Evolutionary conservation across 371 early-diverging fungal genomes (phyloP).

Genomic region (Mucor saturninus): DNA sequence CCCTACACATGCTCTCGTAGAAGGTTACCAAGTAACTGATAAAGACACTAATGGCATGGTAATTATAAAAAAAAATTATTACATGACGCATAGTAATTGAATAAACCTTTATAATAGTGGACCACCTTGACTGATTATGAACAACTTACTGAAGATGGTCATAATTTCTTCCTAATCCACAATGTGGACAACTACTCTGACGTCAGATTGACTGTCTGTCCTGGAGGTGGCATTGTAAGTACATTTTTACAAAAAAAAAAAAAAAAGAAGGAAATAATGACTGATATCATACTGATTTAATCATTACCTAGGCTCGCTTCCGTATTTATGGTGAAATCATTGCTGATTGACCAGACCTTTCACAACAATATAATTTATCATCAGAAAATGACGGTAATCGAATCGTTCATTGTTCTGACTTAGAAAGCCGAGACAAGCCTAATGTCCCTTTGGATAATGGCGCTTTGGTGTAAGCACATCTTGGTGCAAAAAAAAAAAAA

Average conservation of each 20-base stretch:
- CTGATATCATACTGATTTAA: too few species aligned
- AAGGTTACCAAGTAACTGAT: conserved; percentile 7
- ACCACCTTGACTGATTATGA: conserved; percentile 65
- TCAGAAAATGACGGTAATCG: conserved; percentile 73
- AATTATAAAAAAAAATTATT: too few species aligned
- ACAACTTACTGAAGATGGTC: conserved; percentile 56
- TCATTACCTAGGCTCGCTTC: conserved; percentile 62
- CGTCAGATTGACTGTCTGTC: conserved; percentile 74
- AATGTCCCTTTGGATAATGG: conserved; percentile 71
- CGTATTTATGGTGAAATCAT: conserved; percentile 76
- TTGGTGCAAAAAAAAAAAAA: too few species aligned
- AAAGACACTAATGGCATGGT: background rate
- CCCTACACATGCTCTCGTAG: conserved; percentile 32
- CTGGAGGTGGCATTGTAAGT: conserved; percentile 82
- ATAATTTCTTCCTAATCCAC: conserved; percentile 62
- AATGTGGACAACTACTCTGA: conserved; percentile 45
- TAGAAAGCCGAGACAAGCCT: conserved; percentile 66
- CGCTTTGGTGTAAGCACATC: conserved; percentile 32
- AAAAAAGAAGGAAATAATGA: too few species aligned
- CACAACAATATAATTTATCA: conserved; percentile 69
- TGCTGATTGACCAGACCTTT: conserved; percentile 49
- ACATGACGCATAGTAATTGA: too few species aligned
- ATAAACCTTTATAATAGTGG: conserved; percentile 55
- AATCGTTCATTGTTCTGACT: conserved; percentile 72
- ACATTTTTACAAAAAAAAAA: background rate